Base-by-base conservation (phyloP, 2,329 filamentous ascomycete species). In the Malbranchea zuffiana region DNA sequence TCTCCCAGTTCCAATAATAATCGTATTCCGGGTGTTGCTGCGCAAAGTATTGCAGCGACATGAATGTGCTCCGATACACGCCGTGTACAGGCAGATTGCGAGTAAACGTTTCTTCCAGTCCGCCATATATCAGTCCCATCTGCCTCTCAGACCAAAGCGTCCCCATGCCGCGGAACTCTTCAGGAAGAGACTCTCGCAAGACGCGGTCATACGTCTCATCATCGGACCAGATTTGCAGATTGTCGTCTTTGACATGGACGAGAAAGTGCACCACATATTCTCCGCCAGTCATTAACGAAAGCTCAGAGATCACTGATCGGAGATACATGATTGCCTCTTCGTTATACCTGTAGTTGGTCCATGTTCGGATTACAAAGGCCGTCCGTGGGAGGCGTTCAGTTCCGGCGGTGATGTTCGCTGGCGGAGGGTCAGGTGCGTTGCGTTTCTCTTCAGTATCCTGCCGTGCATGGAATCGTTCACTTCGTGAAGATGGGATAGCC, bases 1-100 rank as follows among this genome's bases (percentile, higher is more conserved):
- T 88, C 59, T 94, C 86, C 83, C 86, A 92, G 47, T 93, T 83
- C 86, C 86, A 94, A 59, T 86, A 85, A 61, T 78, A 83, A 32
- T 92, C 84, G 53, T 87, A 94, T 56, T 93, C 86, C 1, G 83
- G 82, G 58, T 94, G 86, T 50, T 76, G 73, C 52, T 87, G 78
- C 4, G 87, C 83, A 56, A 96, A 96, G 59, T 88, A 82, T 53
- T 95, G 87, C 66, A 96, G 78, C 0, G 87, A 85, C 84, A 96
- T 93, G 50, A 86, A 85, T 6, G 90, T 75, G 37, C 84, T 87
- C 35, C 90, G 81, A 62, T 96, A 96, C 6, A 92, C 85, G 12
- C 87, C 87, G 56, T 96, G 87, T 1, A 94, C 77, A 1, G 83
- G 82, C 39, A 92, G 69, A 34, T 81, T 73, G 40, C 71, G 69